phyloP scores from a whole-genome alignment of 1,284 basidiomycete genomes.

The Ceratobasidium sp. region DNA sequence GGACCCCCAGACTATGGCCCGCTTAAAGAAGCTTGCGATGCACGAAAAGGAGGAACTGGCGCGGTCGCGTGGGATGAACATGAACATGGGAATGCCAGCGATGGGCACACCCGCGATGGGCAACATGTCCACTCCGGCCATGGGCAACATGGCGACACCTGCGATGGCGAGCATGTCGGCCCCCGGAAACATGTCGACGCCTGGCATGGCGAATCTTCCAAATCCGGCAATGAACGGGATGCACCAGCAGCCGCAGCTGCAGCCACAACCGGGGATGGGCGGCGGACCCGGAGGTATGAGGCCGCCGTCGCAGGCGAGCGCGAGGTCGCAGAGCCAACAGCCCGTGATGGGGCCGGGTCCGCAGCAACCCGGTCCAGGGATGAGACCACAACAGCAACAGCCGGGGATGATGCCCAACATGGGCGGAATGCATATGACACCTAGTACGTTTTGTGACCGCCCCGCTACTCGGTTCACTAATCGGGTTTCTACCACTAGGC shows the following conservation, averaged over 20 bases:
- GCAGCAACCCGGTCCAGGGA: not conserved
- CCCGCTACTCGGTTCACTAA: constrained; percentile 2
- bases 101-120: constrained; percentile 21
- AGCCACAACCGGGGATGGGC: constrained; percentile 2
- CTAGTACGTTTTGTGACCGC: constrained; percentile 3
- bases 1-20: constrained; percentile 21
- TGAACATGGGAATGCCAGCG: not conserved
- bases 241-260: not conserved
- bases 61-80: constrained; percentile 28
- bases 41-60: constrained; percentile 39
- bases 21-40: constrained; percentile 27
- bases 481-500: not conserved
- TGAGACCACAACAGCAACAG: constrained; percentile 14
- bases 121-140: constrained; percentile 20
- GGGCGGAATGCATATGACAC: constrained; percentile 26
- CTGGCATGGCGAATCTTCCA: not conserved
- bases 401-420: constrained; percentile 1
- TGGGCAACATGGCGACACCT: constrained; percentile 5
- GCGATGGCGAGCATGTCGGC: not conserved
- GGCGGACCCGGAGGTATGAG: constrained; percentile 3
- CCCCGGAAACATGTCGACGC: not conserved
- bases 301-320: constrained; percentile 14
- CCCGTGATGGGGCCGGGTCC: constrained; percentile 29
- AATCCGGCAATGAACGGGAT: constrained; percentile 10
- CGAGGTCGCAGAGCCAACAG: constrained; percentile 20